Percentiles rank a stretch among this genome's conserved stretches.
Conservation (phyloP, 805 yeast genomes). For the Kodamaea neixiangensis region DNA sequence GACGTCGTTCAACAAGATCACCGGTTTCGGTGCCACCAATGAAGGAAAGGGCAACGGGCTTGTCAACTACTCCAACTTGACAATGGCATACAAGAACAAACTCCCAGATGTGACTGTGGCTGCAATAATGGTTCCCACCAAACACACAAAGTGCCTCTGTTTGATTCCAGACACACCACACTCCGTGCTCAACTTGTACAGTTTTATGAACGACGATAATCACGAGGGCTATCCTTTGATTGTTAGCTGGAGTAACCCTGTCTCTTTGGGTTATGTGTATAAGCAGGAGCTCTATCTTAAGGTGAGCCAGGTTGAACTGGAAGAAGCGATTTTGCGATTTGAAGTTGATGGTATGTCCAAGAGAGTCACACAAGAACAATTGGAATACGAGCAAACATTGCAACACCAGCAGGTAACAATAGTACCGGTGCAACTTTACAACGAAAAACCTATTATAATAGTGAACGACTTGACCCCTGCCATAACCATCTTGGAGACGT, state of each 20-base stretch:
- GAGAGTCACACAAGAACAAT: conserved; percentile 16
- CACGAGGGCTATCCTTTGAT: conserved; percentile 47
- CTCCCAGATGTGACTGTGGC: conserved; percentile 34
- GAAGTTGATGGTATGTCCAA: neutral
- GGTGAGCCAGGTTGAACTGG: conserved; percentile 1
- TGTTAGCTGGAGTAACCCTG: conserved; percentile 24
- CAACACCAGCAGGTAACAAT: neutral
- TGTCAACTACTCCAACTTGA: conserved; percentile 31
- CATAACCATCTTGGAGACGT: conserved; percentile 34
- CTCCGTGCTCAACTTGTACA: conserved; percentile 20
- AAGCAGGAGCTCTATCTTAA: conserved; percentile 26
- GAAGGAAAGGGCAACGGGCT: conserved; percentile 43
- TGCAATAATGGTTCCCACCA: conserved; percentile 33
- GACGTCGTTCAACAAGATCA: conserved; percentile 27
- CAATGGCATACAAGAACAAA: conserved; percentile 27
- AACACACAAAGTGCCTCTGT: conserved; percentile 28
- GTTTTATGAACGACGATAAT: conserved; percentile 29
- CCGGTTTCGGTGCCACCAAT: conserved; percentile 16
- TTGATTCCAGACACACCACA: conserved; percentile 27
- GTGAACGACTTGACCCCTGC: conserved; percentile 34
- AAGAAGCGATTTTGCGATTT: neutral
- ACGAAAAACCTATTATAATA: conserved; percentile 26
- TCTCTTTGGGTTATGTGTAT: conserved; percentile 36
- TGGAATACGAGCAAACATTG: conserved; percentile 22
- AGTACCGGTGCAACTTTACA: neutral